Conservation (phyloP, 2,329 filamentous ascomycete species). For the Stagonosporopsis cucurbitacearum region DNA sequence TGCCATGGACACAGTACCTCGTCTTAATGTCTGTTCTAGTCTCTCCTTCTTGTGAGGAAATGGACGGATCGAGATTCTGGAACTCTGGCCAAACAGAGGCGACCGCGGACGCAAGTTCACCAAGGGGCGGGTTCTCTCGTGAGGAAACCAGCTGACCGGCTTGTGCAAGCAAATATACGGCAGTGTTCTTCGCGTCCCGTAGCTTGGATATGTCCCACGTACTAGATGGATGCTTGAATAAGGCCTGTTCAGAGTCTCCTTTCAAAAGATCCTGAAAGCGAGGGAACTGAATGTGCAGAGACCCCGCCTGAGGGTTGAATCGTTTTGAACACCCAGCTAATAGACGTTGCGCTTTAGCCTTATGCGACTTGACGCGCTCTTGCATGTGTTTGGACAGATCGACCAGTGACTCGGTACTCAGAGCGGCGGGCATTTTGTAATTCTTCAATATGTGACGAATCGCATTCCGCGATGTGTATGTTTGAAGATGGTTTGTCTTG, state of each 20-base stretch:
- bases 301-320: conserved; percentile 48
- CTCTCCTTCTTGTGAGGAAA: background rate
- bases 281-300: conserved; percentile 41
- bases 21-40: conserved; percentile 7
- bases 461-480: conserved; percentile 80
- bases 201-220: conserved; percentile 21
- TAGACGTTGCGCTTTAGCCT: conserved; percentile 61
- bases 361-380: conserved; percentile 57
- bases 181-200: conserved; percentile 36
- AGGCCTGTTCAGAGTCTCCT: background rate
- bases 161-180: conserved; percentile 55
- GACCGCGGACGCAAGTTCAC: conserved; percentile 52
- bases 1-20: conserved; percentile 28
- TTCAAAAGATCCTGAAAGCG: conserved; percentile 28
- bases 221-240: conserved; percentile 23
- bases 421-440: conserved; percentile 69
- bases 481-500: conserved; percentile 77
- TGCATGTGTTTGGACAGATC: conserved; percentile 56
- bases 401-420: conserved; percentile 68
- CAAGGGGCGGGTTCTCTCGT: conserved; percentile 51
- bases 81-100: conserved; percentile 51
- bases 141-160: conserved; percentile 60
- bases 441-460: conserved; percentile 70
- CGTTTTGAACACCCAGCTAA: conserved; percentile 58
- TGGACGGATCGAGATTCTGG: background rate